These are phyloP conservation scores for Tetrahymena malaccensis DNA, from an alignment of 73 alveolate species.

Conservation along the genomic window DNA sequence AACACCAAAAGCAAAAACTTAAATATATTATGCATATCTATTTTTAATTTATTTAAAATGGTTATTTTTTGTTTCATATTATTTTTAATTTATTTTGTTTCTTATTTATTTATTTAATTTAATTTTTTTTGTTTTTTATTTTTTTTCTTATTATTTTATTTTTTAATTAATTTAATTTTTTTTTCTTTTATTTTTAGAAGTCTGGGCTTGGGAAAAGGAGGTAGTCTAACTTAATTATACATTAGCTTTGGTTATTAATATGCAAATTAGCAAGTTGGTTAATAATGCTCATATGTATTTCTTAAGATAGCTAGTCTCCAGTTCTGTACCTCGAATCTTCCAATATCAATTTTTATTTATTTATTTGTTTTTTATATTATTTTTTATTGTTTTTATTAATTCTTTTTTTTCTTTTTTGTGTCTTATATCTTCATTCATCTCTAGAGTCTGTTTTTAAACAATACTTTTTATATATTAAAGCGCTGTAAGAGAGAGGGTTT, in stretches of 20 bases:
- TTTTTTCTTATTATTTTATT: not conserved
- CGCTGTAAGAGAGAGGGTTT: not conserved
- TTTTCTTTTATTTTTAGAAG: not conserved
- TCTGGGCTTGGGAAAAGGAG: conserved; percentile 1
- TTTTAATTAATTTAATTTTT: not conserved
- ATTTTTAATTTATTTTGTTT: too few species aligned
- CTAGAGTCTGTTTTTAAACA: not conserved
- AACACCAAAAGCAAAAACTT: not conserved
- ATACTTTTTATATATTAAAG: not conserved
- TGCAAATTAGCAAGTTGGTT: not conserved
- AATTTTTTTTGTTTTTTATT: not conserved
- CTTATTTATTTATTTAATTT: not conserved
- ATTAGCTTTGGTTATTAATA: not conserved
- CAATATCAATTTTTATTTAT: not conserved
- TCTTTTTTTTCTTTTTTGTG: not conserved
- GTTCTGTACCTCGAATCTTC: not conserved
- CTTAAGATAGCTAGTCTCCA: not conserved
- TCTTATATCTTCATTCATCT: not conserved
- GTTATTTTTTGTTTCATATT: too few species aligned
- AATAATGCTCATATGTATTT: not conserved
- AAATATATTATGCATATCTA: not conserved
- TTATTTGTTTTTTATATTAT: too few species aligned
- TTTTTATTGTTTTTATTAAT: not conserved
- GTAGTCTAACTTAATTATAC: not conserved
- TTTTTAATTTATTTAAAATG: too few species aligned